Base-by-base conservation (phyloP, 176 grass and related monocot genomes). In the Cymbopogon citratus region DNA sequence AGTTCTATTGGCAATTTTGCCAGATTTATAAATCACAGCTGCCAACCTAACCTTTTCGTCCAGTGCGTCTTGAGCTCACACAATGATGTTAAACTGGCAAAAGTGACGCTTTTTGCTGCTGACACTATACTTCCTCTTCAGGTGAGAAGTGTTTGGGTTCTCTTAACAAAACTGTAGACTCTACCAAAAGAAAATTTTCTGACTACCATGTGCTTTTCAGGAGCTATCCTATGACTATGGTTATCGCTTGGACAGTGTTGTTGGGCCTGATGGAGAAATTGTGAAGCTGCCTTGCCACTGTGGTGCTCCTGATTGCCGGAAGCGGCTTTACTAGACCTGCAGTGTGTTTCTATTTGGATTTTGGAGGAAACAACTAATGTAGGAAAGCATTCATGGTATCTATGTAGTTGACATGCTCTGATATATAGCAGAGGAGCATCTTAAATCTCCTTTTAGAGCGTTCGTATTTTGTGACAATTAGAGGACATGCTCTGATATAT, bases 1-100 rank as follows among this genome's bases (percentile, higher is more conserved):
- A 89, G 75, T 28, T 71, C 61, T 33, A 76, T 77, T 83, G 96
- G 92, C 10, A 95, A 89, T 56, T 77, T 98, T 63, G 92, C 96
- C 3, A 90, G 96, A 60, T 98, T 98, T 69, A 95, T 98, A 61
- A 98, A 98, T 51, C 96, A 98, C 49, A 98, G 96, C 15, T 98
- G 92, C 41, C 79, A 91, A 39, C 96, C 96, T 23, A 98, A 98
- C 57, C 88, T 93, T 19, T 98, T 98, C 44, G 90, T 98, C 44
- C 96, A 98, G 76, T 95, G 90, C 33, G 67, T 98, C 26, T 57
- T 98, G 54, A 98, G 82, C 69, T 95, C 92, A 29, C 96, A 98
- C 44, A 86, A 80, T 3, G 90, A 98, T 18, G 87, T 95, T 34
- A 95, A 90, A 51, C 67, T 98, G 23, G 92, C 96, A 21, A 98